These are phyloP conservation scores for Pleurotus giganteus DNA, from an alignment of 768 basidiomycete genomes.

Conservation along the genomic window DNA sequence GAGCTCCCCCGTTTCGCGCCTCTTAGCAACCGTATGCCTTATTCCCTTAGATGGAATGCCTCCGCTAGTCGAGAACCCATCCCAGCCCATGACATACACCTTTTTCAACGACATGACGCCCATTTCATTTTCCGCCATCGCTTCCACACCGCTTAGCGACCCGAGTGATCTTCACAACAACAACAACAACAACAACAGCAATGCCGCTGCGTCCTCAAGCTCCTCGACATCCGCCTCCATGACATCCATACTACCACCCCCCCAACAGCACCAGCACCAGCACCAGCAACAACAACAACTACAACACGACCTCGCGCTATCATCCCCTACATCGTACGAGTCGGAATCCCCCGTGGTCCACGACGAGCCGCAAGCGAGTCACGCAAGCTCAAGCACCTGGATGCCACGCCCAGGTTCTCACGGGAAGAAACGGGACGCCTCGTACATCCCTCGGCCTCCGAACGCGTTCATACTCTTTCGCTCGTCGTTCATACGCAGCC, in stretches of 20 bases:
- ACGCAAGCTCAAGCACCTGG: conserved; percentile 20
- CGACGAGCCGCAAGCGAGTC: conserved; percentile 26
- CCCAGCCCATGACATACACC: conserved; percentile 55
- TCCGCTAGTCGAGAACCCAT: conserved; percentile 51
- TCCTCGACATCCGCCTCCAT: conserved; percentile 6
- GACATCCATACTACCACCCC: conserved; percentile 3
- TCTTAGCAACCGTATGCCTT: conserved; percentile 17
- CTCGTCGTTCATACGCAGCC: conserved; percentile 71
- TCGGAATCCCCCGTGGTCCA: conserved; percentile 16
- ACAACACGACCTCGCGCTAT: neutral
- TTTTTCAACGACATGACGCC: conserved; percentile 62
- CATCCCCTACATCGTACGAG: conserved; percentile 11
- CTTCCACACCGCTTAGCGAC: conserved; percentile 21
- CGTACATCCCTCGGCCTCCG: conserved; percentile 79
- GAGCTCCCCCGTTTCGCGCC: conserved; percentile 21
- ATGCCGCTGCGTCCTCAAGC: too few species aligned
- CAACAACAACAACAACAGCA: too few species aligned
- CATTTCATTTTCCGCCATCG: conserved; percentile 36
- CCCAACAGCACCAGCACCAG: too few species aligned
- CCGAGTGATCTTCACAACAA: conserved; percentile 16
- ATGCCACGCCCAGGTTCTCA: conserved; percentile 32
- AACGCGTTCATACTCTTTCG: conserved; percentile 88
- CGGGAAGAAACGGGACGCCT: conserved; percentile 63
- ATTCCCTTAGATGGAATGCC: conserved; percentile 43
- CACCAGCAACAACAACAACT: too few species aligned